Evolutionary conservation across 495 filamentous ascomycete genomes (phyloP).

Genomic region (Cercophora scortea): DNA sequence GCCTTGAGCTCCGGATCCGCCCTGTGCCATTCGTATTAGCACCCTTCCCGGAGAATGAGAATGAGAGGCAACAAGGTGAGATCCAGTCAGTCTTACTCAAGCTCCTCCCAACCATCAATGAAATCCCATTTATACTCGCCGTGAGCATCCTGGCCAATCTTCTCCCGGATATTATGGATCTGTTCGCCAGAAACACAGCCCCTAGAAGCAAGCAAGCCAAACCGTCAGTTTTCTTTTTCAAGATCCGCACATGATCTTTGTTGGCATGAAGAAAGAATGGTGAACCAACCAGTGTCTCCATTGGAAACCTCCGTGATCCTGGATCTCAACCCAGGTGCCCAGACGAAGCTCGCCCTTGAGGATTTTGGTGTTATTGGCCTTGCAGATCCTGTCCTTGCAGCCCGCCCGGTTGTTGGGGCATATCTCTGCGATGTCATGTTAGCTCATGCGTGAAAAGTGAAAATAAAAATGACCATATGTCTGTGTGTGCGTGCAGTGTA

Average conservation of each 20-base stretch:
- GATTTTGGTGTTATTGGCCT: constrained; percentile 57
- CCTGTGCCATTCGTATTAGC: constrained; percentile 9
- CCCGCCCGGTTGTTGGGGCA: constrained; percentile 53
- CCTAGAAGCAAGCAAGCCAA: constrained; percentile 35
- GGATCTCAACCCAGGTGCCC: constrained; percentile 55
- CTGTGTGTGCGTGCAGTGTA: background rate
- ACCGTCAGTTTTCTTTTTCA: background rate
- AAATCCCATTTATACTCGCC: constrained; percentile 34
- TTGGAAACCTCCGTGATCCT: constrained; percentile 40
- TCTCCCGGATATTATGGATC: constrained; percentile 47
- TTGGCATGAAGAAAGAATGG: background rate
- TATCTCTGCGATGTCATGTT: constrained; percentile 42
- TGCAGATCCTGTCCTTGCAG: constrained; percentile 63
- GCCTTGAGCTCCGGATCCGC: constrained; percentile 43
- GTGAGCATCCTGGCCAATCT: constrained; percentile 21
- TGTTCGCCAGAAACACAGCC: constrained; percentile 68
- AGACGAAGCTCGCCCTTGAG: constrained; percentile 66
- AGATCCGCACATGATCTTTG: no score
- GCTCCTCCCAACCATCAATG: constrained; percentile 67
- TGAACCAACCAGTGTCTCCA: constrained; percentile 75
- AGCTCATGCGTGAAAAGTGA: background rate
- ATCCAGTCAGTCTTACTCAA: constrained; percentile 30
- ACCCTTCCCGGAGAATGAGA: background rate
- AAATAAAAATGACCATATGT: background rate
- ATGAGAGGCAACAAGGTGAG: background rate